Conservation (phyloP, 2,329 filamentous ascomycete genomes). For the Ophiocordyceps robertsii region DNA sequence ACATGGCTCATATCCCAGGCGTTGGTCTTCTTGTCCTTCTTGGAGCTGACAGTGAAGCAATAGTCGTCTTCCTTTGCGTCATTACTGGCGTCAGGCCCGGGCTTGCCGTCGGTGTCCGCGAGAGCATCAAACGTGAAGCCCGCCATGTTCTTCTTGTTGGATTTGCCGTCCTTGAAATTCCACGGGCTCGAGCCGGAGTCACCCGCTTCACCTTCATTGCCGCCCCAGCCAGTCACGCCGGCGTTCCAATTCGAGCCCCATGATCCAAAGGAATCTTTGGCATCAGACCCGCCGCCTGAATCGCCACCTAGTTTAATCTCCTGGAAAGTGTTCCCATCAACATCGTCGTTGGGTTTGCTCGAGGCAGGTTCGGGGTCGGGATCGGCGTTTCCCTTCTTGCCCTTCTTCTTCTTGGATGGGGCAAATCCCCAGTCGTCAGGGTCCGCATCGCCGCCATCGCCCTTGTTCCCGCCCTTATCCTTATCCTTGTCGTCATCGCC, state of each 20-base stretch:
- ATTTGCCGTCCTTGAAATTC: conserved; percentile 30
- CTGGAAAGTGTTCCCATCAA: conserved; percentile 42
- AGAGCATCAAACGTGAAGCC: conserved; percentile 34
- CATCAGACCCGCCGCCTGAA: conserved; percentile 31
- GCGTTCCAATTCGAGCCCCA: conserved; percentile 50
- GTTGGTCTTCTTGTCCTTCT: conserved; percentile 22
- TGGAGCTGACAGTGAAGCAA: conserved; percentile 17
- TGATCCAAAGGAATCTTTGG: conserved; percentile 34
- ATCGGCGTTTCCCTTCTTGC: conserved; percentile 11
- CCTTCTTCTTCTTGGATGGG: conserved; percentile 28
- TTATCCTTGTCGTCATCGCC: conserved; percentile 4
- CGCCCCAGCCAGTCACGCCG: conserved; percentile 23
- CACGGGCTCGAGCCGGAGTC: conserved; percentile 34
- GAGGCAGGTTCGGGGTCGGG: conserved; percentile 14
- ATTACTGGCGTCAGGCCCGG: conserved; percentile 18
- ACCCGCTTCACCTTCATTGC: conserved; percentile 6
- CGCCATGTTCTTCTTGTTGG: conserved; percentile 37
- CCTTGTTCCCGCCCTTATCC: conserved; percentile 14
- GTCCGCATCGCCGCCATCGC: conserved; percentile 23
- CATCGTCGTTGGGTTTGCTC: conserved; percentile 18
- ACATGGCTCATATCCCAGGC: background rate
- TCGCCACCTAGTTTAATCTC: conserved; percentile 55
- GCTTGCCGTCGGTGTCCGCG: conserved; percentile 25
- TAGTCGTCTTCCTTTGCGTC: conserved; percentile 16
- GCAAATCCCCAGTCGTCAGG: conserved; percentile 19